These are phyloP conservation scores for Athelia psychrophila DNA, from an alignment of 1,284 basidiomycete species.

Conservation along the genomic window DNA sequence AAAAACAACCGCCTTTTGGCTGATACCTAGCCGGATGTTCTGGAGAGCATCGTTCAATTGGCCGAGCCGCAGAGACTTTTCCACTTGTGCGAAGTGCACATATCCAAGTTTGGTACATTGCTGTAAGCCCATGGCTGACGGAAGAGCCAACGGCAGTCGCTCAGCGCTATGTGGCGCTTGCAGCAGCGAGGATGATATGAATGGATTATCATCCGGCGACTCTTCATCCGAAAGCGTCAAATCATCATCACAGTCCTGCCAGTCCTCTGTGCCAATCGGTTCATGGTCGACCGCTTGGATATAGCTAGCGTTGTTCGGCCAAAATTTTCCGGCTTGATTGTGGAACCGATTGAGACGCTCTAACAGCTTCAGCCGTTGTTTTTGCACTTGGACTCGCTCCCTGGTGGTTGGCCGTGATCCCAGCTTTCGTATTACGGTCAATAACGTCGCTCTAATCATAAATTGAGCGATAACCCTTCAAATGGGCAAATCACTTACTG, in stretches of 20 bases:
- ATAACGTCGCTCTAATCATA: not conserved
- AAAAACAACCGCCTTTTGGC: constrained; percentile 1
- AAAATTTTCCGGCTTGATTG: not conserved
- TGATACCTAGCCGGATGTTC: not conserved
- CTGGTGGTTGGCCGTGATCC: not conserved
- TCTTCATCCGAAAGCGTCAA: no score
- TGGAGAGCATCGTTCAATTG: not conserved
- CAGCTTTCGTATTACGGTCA: not conserved
- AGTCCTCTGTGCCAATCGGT: not conserved
- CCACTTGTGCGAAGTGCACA: not conserved
- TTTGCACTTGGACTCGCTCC: not conserved
- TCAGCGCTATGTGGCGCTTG: not conserved
- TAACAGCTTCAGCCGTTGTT: not conserved
- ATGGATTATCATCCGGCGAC: no score
- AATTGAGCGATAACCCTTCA: not conserved
- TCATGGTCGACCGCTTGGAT: not conserved
- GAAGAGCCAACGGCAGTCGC: not conserved
- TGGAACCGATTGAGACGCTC: not conserved
- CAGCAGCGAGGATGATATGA: no score
- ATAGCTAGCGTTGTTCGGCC: not conserved
- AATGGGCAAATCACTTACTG: not conserved
- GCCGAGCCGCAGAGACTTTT: not conserved
- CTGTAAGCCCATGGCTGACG: not conserved
- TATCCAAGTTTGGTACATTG: not conserved
- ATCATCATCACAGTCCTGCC: no score